Base-by-base conservation (phyloP, 345 rosid genomes). In the Murraya koenigii region DNA sequence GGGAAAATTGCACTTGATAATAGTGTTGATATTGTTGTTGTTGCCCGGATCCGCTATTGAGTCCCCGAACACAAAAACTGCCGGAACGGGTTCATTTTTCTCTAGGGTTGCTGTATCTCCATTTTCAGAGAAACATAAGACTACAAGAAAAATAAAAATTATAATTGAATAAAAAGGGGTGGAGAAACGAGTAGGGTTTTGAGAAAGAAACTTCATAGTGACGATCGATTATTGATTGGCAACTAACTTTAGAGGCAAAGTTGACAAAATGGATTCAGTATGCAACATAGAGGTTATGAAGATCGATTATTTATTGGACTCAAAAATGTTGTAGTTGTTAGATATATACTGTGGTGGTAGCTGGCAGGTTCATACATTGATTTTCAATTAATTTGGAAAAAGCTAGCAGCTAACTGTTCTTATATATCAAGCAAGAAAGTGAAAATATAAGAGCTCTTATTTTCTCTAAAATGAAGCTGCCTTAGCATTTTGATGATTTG, bases 1-100 rank as follows among this genome's bases (percentile, higher is more conserved):
- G 0, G 60, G 85, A 65, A 88, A 88, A 66, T 90, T 75, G 84
- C 84, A 73, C 84, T 82, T 90, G 52, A 68, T 71, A 19, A 83
- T 1, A 1, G 92, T 88, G 6, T 49, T 25, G 23, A 90, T 41
- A 32, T 77, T 2, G 74, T 90, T 83, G 77, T 90, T 90, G 79
- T 90, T 90, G 62, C 92, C 94, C 0, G 94, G 81, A 82, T 90
- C 94, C 28, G 85, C 77, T 23, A 87, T 78, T 2, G 92, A 90
- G 77, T 90, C 90, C 23, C 94, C 90, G 64, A 88, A 88, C 72
- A 76, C 84, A 23, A 90, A 66, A 2, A 72, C 7, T 0, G 92
- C 89, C 8, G 85, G 88, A 72, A 82, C 71, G 17, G 59, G 55
- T 14, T 35, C 78, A 33, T 84, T 82, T n/a, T 59, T 72, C 13